Evolutionary conservation across 1,284 basidiomycete genomes (phyloP), one percentile per base, ranked within the genome.

Genomic region (Cystobasidiaceae sp.): DNA sequence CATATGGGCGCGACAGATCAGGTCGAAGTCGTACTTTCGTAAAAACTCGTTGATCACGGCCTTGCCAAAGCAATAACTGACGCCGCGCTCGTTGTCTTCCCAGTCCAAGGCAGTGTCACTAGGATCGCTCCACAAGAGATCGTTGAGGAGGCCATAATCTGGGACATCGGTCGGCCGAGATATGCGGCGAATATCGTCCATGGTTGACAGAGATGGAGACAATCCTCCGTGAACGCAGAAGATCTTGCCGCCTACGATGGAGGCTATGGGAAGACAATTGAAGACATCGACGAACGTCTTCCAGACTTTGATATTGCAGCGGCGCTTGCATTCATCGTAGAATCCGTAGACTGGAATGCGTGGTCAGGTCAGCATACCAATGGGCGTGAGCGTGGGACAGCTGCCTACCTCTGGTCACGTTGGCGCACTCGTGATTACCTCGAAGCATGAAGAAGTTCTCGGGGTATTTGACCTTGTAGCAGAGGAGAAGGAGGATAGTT

Each of bases 41-140:
- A 75, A 72, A 81, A 97, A 97, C 69, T 94, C 89, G 75, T 96
- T 94, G 76, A 98, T 97, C 73, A 98, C 90, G 15, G 86, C 87
- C 80, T 97, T 97, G 51, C 96, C 96, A 74, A 97, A 99, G 79
- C 96, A 98, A 81, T 96, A 98, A 75, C 92, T 96, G 63, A 99
- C 96, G n/a, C 96, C 96, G 67, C 96, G 83, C 78, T 99, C 96
- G 77, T 98, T 99, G 78, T 99, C 96, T 79, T 98, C 96, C 96
- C 96, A 99, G 75, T 98, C 96, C 43, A 91, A 78, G 13, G 96
- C 94, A 15, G 93, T 97, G 78, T 99, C 96, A 44, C 89, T 93
- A 23, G 96, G 96, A 80, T 99, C 96, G 28, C 90, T 94, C 96
- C 96, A 99, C 56, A 99, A 81, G 34, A 99, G 81, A 78, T 99